Evolutionary conservation across 768 basidiomycete genomes (phyloP).

Genomic region (Phanerochaete carnosa): DNA sequence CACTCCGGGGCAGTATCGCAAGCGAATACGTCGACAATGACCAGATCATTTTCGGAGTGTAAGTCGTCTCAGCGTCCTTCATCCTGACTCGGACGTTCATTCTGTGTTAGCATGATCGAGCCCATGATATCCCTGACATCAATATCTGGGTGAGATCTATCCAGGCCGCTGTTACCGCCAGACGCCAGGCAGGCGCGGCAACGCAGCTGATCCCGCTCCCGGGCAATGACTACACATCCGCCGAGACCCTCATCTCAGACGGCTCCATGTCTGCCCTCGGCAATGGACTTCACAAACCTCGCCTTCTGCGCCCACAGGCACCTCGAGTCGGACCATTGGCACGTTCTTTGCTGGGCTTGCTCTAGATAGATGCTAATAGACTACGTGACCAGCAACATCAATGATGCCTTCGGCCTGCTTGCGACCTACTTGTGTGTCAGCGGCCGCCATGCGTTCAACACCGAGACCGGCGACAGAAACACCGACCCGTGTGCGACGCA

Average conservation of each 20-base stretch:
- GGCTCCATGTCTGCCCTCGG: constrained; percentile 46
- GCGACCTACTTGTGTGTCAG: constrained; percentile 47
- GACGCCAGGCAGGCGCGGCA: too few relatives aligned
- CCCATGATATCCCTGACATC: constrained; percentile 56
- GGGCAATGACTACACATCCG: constrained; percentile 56
- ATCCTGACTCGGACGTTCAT: too few relatives aligned
- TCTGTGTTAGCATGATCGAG: constrained; percentile 66
- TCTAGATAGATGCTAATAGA: constrained; percentile 41
- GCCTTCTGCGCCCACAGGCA: constrained; percentile 65
- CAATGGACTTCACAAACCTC: constrained; percentile 39
- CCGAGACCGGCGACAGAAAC: constrained; percentile 60
- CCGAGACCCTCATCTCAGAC: constrained; percentile 45
- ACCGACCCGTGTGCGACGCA: constrained; percentile 41
- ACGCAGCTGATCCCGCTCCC: constrained; percentile 56
- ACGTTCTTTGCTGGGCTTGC: background rate
- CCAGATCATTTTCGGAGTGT: constrained; percentile 50
- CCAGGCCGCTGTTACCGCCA: constrained; percentile 58
- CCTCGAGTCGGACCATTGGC: constrained; percentile 50
- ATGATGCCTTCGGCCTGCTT: constrained; percentile 42
- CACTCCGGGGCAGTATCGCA: constrained; percentile 51
- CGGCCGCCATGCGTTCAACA: constrained; percentile 51
- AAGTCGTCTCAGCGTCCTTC: constrained; percentile 18
- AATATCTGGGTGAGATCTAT: constrained; percentile 46
- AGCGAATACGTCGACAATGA: constrained; percentile 39
- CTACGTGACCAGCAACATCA: constrained; percentile 54